Evolutionary conservation across 371 early-diverging fungal genomes (phyloP).

Genomic region (Circinella umbellata): DNA sequence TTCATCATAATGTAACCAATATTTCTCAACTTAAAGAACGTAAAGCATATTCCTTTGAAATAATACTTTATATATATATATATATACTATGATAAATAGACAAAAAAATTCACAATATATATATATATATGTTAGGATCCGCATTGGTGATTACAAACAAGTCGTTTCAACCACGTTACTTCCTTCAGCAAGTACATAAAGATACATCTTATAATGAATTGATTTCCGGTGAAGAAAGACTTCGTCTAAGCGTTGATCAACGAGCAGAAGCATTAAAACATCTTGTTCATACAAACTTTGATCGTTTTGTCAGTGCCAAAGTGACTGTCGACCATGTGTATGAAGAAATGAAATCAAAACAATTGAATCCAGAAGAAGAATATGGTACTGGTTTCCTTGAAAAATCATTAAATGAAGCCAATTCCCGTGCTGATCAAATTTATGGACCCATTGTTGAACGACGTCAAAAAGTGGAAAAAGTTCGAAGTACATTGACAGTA

Average conservation of each 20-base stretch:
- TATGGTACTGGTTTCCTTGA: conserved; percentile 73
- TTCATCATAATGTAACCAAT: conserved; percentile 36
- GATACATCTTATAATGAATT: conserved; percentile 84
- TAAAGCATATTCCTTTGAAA: conserved; percentile 21
- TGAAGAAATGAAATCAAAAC: conserved; percentile 86
- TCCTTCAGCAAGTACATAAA: conserved; percentile 83
- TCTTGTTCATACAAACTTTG: conserved; percentile 93
- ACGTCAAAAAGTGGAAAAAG: conserved; percentile 84
- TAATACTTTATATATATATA: too few relatives aligned
- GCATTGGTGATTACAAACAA: conserved; percentile 61
- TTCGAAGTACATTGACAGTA: conserved; percentile 87
- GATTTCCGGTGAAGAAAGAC: conserved; percentile 70
- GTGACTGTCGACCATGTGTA: conserved; percentile 93
- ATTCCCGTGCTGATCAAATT: conserved; percentile 74
- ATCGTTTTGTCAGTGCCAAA: conserved; percentile 95
- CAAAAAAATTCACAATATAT: neutral
- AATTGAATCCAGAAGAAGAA: conserved; percentile 76
- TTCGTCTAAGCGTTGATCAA: conserved; percentile 78
- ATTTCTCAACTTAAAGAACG: conserved; percentile 51
- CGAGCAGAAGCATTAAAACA: conserved; percentile 85
- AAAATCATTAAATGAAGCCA: conserved; percentile 50
- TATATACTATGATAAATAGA: too few relatives aligned
- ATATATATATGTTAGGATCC: conserved; percentile 30
- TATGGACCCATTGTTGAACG: conserved; percentile 91
- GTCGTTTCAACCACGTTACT: conserved; percentile 80